phyloP scores from a whole-genome alignment of 208 protist genomes.

The Porcisia deanei region DNA sequence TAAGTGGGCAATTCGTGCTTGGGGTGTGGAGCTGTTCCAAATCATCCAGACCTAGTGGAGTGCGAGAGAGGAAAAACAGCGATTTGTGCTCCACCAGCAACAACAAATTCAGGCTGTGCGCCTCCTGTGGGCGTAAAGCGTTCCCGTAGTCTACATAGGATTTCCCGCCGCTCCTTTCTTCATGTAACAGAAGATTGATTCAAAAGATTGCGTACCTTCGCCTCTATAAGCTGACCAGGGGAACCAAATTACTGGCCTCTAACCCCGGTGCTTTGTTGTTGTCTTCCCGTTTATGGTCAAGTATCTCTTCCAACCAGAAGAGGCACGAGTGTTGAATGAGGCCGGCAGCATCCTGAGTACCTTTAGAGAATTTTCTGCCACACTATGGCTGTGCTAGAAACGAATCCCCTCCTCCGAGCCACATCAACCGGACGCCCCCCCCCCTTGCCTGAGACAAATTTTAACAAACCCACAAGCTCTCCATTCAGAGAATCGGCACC shows the following conservation, averaged over 20 bases:
- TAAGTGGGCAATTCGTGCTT: background rate
- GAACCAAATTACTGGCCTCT: background rate
- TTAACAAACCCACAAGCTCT: no score
- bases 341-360: no score
- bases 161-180: background rate
- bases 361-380: no score
- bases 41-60: background rate
- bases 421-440: no score
- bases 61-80: background rate
- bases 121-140: background rate
- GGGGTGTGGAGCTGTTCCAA: background rate
- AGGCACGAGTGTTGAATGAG: no score
- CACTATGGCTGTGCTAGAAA: no score
- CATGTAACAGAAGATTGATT: background rate
- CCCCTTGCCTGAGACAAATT: no score
- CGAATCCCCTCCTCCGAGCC: no score
- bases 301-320: no score
- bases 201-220: background rate
- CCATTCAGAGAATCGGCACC: no score
- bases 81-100: background rate
- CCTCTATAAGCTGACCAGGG: background rate
- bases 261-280: no score
- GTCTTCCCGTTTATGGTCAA: no score
- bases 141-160: background rate
- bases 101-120: background rate